A percentile compares a stretch with the other conserved stretches of the same genome.
Evolutionary conservation across 192 early-diverging fungal species (phyloP).

Genomic region (Coemansia sp.): DNA sequence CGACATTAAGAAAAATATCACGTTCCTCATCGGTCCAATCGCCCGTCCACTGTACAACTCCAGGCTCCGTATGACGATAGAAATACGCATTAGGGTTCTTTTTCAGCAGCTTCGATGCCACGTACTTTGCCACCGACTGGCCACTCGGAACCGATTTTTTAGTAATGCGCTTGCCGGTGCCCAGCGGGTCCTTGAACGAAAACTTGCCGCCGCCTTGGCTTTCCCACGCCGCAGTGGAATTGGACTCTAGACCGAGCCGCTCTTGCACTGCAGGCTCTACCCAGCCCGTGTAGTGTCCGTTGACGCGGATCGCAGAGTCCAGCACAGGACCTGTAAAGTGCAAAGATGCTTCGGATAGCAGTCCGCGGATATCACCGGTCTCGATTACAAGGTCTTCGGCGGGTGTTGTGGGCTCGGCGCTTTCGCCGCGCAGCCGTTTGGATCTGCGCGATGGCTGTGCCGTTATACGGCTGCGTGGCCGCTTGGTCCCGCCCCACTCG

Average conservation of each 20-base stretch:
- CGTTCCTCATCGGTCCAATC: slow-evolving; percentile 72
- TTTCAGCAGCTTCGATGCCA: slow-evolving; percentile 65
- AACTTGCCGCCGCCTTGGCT: slow-evolving; percentile 73
- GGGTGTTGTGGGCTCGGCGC: slow-evolving; percentile 26
- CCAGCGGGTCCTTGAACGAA: slow-evolving; percentile 65
- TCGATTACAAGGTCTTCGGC: slow-evolving; percentile 38
- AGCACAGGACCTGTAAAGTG: slow-evolving; percentile 56
- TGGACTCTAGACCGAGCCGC: slow-evolving; percentile 60
- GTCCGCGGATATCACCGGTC: slow-evolving; percentile 26
- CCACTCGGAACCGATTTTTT: slow-evolving; percentile 32
- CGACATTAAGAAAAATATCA: slow-evolving; percentile 58
- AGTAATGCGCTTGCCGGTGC: slow-evolving; percentile 46
- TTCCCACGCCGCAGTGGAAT: slow-evolving; percentile 69
- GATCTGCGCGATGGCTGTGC: slow-evolving; percentile 33
- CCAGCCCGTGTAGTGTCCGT: slow-evolving; percentile 69
- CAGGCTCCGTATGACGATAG: slow-evolving; percentile 74
- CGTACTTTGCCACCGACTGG: slow-evolving; percentile 50
- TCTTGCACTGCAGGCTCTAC: slow-evolving; percentile 58
- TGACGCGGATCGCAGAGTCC: slow-evolving; percentile 57
- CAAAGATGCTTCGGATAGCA: slow-evolving; percentile 56
- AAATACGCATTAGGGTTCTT: slow-evolving; percentile 80
- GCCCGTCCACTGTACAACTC: slow-evolving; percentile 70
- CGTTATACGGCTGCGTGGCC: background rate
- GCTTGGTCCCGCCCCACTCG: slow-evolving; percentile 16
- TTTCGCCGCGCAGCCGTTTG: slow-evolving; percentile 47